Base-by-base conservation (phyloP, 345 rosid species). In the Heritiera littoralis region DNA sequence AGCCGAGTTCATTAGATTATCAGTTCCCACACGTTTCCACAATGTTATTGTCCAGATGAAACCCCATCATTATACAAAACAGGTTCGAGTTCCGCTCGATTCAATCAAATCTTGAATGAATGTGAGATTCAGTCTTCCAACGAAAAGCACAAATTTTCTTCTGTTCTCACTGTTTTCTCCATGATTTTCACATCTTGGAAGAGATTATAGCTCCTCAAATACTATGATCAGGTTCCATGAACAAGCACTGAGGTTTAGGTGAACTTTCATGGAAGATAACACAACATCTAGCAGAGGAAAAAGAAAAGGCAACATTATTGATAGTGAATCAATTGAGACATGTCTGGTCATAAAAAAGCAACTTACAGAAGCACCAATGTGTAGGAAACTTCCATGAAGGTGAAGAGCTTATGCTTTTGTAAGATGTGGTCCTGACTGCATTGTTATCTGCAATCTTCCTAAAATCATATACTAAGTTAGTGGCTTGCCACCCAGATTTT, bases 401-500 rank as follows among this genome's bases (percentile, higher is more conserved):
- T 20, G 17, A 7, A 59, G 56, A 40, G 20, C 74, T 30, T 35
- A 5, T 20, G 55, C 55, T 73, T 55, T 43, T 52, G n/a, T 35
- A 20, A 45, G n/a, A 79, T 15, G 38, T 65, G 77, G 82, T 15
- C 72, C 77, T 76, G n/a, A 8, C 10, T 40, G 45, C 6, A 65
- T 43, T 2, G 15, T 30, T 82, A 23, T 56, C 45, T 48, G 32
- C 9, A 43, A 74, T 78, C 78, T 66, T 77, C 30, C 10, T 14
- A 67, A 52, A 83, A 66, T 66, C 54, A 71, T 81, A 81, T 28
- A 67, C 49, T 66, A 61, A 13, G 45, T 41, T 71, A 72, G 84
- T 83, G 84, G 82, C 46, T 28, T 55, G 75, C 68, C 75, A 28
- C 63, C 55, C 59, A 49, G 56, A 74, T 71, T 77, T 74, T 71